Evolutionary conservation across 2,329 filamentous ascomycete species (phyloP).

Genomic region (Neophaeococcomyces mojaviensis): DNA sequence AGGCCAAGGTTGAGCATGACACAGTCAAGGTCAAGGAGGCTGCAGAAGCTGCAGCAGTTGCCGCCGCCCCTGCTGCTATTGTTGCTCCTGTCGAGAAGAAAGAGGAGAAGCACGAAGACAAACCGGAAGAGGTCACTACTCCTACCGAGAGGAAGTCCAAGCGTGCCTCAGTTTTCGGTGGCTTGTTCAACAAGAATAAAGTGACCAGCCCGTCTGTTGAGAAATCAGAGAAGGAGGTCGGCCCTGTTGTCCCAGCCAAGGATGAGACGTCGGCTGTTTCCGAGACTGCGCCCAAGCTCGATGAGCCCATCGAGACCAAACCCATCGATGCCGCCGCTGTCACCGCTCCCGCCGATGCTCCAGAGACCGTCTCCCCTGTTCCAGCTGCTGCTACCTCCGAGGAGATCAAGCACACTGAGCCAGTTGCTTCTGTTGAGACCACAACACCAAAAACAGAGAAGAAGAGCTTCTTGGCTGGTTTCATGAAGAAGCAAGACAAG

Average conservation of each 20-base stretch:
- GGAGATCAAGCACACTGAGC: constrained; percentile 26
- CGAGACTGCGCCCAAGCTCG: constrained; percentile 42
- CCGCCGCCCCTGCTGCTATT: constrained; percentile 34
- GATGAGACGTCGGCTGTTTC: constrained; percentile 41
- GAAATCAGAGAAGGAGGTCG: constrained; percentile 42
- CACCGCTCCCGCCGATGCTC: constrained; percentile 35
- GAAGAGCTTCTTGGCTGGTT: constrained; percentile 26
- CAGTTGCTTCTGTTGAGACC: constrained; percentile 24
- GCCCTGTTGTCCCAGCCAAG: constrained; percentile 43
- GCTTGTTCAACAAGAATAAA: constrained; percentile 71
- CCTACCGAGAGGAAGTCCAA: constrained; percentile 63
- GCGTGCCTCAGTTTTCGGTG: constrained; percentile 77
- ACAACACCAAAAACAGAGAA: constrained; percentile 28
- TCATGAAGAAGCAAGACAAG: constrained; percentile 29
- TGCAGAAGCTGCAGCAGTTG: constrained; percentile 28
- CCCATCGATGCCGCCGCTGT: constrained; percentile 35
- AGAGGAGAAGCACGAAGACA: constrained; percentile 37
- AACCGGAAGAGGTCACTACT: constrained; percentile 30
- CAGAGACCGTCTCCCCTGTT: constrained; percentile 24
- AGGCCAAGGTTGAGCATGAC: constrained; percentile 28
- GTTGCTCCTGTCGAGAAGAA: constrained; percentile 45
- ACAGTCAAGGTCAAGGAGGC: constrained; percentile 34
- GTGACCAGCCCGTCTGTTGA: constrained; percentile 38
- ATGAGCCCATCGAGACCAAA: constrained; percentile 36
- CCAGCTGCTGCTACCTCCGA: constrained; percentile 29